phyloP scores from a whole-genome alignment of 2,329 filamentous ascomycete species.

The Blumeriella jaapii region DNA sequence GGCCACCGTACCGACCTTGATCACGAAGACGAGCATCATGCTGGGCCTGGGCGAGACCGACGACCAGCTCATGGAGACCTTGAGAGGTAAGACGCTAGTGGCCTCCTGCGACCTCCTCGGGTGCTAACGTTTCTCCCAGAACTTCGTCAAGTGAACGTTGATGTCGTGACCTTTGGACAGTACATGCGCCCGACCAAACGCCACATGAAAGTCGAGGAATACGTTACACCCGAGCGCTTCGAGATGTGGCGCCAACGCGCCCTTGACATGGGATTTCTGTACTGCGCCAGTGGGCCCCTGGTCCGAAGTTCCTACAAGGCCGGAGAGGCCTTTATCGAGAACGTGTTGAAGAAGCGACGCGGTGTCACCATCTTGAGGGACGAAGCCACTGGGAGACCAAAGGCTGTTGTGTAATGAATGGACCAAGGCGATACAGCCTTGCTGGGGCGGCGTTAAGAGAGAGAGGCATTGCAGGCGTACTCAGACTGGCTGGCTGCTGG shows the following conservation, averaged over 20 bases:
- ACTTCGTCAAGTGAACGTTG: constrained; percentile 68
- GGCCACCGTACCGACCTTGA: constrained; percentile 58
- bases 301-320: constrained; percentile 96
- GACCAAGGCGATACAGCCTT: constrained; percentile 6
- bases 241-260: constrained; percentile 85
- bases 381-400: constrained; percentile 21
- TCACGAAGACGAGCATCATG: constrained; percentile 99
- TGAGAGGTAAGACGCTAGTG: constrained; percentile 44
- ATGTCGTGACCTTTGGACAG: constrained; percentile 98
- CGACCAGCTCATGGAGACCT: constrained; percentile 66
- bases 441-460: constrained; percentile 1
- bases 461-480: constrained; percentile 10
- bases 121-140: constrained; percentile 36
- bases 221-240: constrained; percentile 83
- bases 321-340: constrained; percentile 97
- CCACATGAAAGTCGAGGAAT: constrained; percentile 93
- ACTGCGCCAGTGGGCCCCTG: constrained; percentile 86
- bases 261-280: constrained; percentile 90
- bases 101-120: neutral
- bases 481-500: no score
- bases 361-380: constrained; percentile 20
- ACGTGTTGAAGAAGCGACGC: constrained; percentile 51
- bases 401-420: constrained; percentile 21
- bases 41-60: constrained; percentile 89
- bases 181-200: constrained; percentile 99